Evolutionary conservation across 2,329 filamentous ascomycete species (phyloP), one percentile per base, ranked within the genome.

Genomic region (Penicillium sp.): DNA sequence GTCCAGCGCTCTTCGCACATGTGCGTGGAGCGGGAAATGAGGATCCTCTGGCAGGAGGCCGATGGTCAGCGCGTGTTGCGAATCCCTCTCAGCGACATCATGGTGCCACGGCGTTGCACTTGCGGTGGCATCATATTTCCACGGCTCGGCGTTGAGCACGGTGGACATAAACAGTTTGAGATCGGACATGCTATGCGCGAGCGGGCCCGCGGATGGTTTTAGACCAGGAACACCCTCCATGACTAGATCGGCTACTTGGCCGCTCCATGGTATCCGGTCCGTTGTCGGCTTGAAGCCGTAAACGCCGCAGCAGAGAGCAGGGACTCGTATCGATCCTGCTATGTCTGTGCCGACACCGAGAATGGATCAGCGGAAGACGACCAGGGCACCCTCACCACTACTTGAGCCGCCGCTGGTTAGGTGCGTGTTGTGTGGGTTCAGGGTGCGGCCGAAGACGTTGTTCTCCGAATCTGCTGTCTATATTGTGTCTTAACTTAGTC

Each of bases 11-110:
- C 83, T 76, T 1, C 75, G 77, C 1, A 86, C 78, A 0, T 84
- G 82, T 0, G 85, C 84, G 26, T 85, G 83, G 0, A 86, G 72
- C 0, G 82, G 83, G 31, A 81, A 81, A 1, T 80, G 71, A 0
- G 78, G 73, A 64, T 85, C 82, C 49, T 83, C 81, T 2, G 78
- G 61, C 11, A 85, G 68, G 1, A 86, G 64, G 0, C 85, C 85
- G 45, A 88, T 81, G 0, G 76, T 77, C 3, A 86, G 64, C 21
- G 66, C 69, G 31, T 64, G 62, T 46, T 31, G 50, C 38, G 21
- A 21, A 1, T 50, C 19, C 5, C 9, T 1, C 7, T 46, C 38
- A 3, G 21, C 21, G 29, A 17, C 11, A 5, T 57, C 61, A 23
- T 79, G 75, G 23, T 79, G 75, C 85, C 85, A 88, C 0, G 83